phyloP scores from a whole-genome alignment of 257 asterid species.

The Solanum lignicaule region DNA sequence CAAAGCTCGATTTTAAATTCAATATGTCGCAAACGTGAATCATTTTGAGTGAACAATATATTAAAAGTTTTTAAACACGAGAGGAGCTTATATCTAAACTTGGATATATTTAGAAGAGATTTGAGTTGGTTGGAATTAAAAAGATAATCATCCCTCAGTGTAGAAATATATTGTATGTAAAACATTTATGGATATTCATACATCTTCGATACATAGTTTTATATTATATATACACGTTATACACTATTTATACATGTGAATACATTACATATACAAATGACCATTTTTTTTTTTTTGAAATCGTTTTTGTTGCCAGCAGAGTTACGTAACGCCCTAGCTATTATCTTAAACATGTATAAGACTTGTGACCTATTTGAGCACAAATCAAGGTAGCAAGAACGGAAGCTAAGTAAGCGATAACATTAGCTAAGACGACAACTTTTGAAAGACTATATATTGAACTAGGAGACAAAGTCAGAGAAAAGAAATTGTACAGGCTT shows the following conservation, averaged over 20 bases:
- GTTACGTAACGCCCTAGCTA: background rate
- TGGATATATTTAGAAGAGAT: too few species aligned
- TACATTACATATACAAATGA: background rate
- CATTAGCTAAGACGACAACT: too few species aligned
- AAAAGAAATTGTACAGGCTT: too few species aligned
- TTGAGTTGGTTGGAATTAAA: background rate
- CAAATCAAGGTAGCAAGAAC: too few species aligned
- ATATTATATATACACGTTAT: background rate
- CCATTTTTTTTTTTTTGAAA: background rate
- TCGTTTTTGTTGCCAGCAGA: background rate
- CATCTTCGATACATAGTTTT: background rate
- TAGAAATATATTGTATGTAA: background rate
- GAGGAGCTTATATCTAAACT: background rate
- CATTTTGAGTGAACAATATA: background rate
- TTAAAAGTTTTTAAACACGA: background rate
- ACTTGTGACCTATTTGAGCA: background rate
- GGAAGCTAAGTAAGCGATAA: too few species aligned
- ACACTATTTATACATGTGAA: background rate
- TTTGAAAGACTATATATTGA: too few species aligned
- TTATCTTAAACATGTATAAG: background rate
- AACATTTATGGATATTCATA: background rate
- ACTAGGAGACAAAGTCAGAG: too few species aligned
- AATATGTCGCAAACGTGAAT: too few species aligned
- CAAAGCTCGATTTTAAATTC: too few species aligned
- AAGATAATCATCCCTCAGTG: background rate